phyloP scores from a whole-genome alignment of 257 asterid genomes.

The Salvia miltiorrhiza region DNA sequence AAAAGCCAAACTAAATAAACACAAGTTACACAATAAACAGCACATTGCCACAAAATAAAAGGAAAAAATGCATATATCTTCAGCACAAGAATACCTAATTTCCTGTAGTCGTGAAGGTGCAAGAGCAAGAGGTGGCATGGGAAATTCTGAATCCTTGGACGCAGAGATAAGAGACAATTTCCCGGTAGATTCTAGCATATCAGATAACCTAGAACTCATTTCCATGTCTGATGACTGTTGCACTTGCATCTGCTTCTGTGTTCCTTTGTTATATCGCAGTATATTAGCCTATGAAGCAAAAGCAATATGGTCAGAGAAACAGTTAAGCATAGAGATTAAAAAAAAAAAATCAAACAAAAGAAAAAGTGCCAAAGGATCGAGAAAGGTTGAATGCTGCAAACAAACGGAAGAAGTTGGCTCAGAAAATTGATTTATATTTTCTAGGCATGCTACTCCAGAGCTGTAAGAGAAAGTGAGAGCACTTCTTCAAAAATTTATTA shows the following conservation, averaged over 20 bases:
- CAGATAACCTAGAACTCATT: constrained; percentile 36
- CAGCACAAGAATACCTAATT: constrained; percentile 54
- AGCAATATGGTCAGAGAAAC: constrained; percentile 17
- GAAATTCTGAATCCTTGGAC: constrained; percentile 67
- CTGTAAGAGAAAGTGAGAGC: background rate
- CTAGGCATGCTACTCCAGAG: background rate
- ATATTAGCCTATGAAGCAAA: constrained; percentile 65
- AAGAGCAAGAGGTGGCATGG: constrained; percentile 94
- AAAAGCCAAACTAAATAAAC: background rate
- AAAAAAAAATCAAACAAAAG: constrained; percentile 1
- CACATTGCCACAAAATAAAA: background rate
- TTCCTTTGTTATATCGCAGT: constrained; percentile 61
- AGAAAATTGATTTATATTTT: constrained; percentile 3
- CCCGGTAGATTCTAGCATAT: constrained; percentile 35
- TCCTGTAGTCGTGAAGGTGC: constrained; percentile 62
- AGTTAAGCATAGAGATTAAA: background rate
- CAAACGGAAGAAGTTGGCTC: background rate
- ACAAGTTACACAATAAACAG: background rate
- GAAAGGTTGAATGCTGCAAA: background rate
- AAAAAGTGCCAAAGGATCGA: background rate
- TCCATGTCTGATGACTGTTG: constrained; percentile 42
- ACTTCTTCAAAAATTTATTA: background rate
- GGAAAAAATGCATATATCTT: background rate
- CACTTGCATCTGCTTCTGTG: constrained; percentile 53
- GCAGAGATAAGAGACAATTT: constrained; percentile 43